Percentiles rank a stretch among this genome's conserved stretches.
phyloP scores from a whole-genome alignment of 2,329 filamentous ascomycete species.

The Beauveria brongniartii region DNA sequence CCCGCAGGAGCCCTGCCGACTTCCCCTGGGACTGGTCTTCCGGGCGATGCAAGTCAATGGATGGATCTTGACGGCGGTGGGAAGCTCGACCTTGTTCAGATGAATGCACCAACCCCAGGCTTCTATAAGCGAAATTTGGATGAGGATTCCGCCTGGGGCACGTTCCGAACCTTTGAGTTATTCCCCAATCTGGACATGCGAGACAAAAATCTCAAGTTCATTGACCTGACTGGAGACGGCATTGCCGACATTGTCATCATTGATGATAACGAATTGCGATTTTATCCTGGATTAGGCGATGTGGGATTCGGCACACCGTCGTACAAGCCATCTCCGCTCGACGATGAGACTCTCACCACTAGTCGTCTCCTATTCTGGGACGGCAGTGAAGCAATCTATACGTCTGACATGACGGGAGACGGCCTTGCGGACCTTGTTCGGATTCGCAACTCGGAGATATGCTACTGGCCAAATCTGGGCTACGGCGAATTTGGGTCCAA shows the following conservation, averaged over 20 bases:
- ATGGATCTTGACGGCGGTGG: slow-evolving; percentile 9
- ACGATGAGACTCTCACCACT: not conserved
- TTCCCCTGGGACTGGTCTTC: not conserved
- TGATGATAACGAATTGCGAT: slow-evolving; percentile 8
- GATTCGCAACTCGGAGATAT: slow-evolving; percentile 20
- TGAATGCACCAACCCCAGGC: not conserved
- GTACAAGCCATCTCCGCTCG: not conserved
- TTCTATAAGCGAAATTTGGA: slow-evolving; percentile 5
- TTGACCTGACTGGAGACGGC: slow-evolving; percentile 15
- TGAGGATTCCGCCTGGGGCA: not conserved
- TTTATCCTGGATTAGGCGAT: slow-evolving; percentile 13
- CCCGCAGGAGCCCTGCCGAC: not conserved
- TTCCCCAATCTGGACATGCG: slow-evolving; percentile 1
- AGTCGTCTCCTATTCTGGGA: slow-evolving; percentile 12
- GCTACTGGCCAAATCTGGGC: slow-evolving; percentile 29
- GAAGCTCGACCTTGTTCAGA: slow-evolving; percentile 3
- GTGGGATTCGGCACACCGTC: not conserved
- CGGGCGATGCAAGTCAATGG: not conserved
- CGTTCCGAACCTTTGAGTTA: not conserved
- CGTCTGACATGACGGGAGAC: slow-evolving; percentile 22
- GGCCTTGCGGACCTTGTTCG: slow-evolving; percentile 19
- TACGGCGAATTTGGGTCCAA: slow-evolving; percentile 24
- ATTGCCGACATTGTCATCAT: slow-evolving; percentile 17
- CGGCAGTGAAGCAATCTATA: slow-evolving; percentile 11
- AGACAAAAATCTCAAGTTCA: slow-evolving; percentile 1